phyloP scores from a whole-genome alignment of 1,284 basidiomycete genomes.

The Leucoagaricus sp. region DNA sequence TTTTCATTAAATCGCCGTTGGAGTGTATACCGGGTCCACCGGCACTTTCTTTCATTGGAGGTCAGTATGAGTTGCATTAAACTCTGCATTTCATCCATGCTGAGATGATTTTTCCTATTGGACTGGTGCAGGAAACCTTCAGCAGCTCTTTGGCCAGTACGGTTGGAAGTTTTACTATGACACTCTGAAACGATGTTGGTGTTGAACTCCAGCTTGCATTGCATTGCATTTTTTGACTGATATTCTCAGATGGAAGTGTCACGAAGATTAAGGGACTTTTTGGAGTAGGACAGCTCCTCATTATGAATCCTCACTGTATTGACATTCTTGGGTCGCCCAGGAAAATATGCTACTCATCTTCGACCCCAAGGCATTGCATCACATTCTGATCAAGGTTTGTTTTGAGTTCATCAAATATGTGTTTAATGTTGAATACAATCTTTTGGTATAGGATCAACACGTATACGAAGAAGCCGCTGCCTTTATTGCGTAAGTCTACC shows the following conservation, averaged over 20 bases:
- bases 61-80: too few relatives aligned
- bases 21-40: too few relatives aligned
- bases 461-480: too few relatives aligned
- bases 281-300: constrained; percentile 27
- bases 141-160: constrained; percentile 16
- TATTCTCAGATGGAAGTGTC: constrained; percentile 29
- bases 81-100: too few relatives aligned
- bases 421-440: too few relatives aligned
- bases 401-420: constrained; percentile 12
- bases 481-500: too few relatives aligned
- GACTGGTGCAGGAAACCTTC: constrained; percentile 14
- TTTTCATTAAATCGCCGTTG: too few relatives aligned
- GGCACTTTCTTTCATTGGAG: too few relatives aligned
- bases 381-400: constrained; percentile 39
- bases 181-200: constrained; percentile 15
- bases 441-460: too few relatives aligned
- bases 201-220: background rate
- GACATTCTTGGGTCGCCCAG: constrained; percentile 23
- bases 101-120: too few relatives aligned
- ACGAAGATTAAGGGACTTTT: too few relatives aligned
- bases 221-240: background rate
- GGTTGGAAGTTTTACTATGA: constrained; percentile 20
- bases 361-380: constrained; percentile 39
- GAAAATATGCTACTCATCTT: constrained; percentile 38
- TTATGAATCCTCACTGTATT: background rate